Evolutionary conservation across 371 early-diverging fungal genomes (phyloP).

Genomic region (Lichtheimia corymbifera): DNA sequence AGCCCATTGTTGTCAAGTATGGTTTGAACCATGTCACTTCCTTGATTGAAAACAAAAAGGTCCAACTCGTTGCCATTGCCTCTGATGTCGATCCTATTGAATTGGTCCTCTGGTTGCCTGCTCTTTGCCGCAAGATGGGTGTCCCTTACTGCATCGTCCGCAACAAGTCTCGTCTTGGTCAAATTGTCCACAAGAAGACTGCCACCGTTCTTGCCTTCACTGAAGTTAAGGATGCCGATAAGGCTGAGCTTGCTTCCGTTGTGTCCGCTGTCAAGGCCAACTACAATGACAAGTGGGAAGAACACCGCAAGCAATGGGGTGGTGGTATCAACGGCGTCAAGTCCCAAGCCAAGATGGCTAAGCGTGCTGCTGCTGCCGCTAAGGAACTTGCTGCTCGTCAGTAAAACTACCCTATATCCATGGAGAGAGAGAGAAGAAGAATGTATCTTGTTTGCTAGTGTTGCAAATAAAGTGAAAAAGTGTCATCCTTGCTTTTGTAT

Average conservation of each 20-base stretch:
- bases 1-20: constrained; percentile 97
- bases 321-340: constrained; percentile 96
- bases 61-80: constrained; percentile 98
- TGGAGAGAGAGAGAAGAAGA: no score
- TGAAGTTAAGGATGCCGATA: constrained; percentile 96
- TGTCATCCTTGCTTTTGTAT: no score
- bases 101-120: constrained; percentile 98
- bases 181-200: constrained; percentile 99
- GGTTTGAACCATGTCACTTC: constrained; percentile 99
- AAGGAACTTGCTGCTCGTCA: constrained; percentile 63
- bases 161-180: constrained; percentile 97
- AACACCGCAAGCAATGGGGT: constrained; percentile 92
- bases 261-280: constrained; percentile 92
- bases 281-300: constrained; percentile 92
- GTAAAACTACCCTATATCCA: constrained; percentile 20
- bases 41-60: constrained; percentile 98
- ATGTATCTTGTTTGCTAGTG: no score
- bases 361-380: constrained; percentile 77
- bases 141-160: constrained; percentile 99
- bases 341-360: constrained; percentile 80
- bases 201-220: constrained; percentile 96
- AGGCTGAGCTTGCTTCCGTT: constrained; percentile 85
- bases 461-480: no score
- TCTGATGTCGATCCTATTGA: constrained; percentile 99
- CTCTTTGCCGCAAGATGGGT: constrained; percentile 99